phyloP scores from a whole-genome alignment of 106 monocot genomes.

The Dendrobium catenatum region DNA sequence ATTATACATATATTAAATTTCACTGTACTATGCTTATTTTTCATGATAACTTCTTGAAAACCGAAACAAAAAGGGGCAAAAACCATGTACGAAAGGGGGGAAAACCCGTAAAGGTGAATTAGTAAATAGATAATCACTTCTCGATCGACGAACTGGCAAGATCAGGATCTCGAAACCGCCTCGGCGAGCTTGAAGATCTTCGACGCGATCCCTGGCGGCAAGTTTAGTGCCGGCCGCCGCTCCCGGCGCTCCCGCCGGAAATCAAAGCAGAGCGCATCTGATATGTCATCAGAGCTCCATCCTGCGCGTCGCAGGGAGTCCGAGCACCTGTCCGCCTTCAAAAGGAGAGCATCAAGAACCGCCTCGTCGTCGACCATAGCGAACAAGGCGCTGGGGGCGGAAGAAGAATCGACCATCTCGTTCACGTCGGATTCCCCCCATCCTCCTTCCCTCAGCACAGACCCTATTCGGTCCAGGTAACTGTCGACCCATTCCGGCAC shows the following conservation, averaged over 20 bases:
- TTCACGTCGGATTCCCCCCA: conserved; percentile 63
- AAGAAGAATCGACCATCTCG: conserved; percentile 36
- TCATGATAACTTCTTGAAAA: background rate
- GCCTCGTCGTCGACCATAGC: conserved; percentile 23
- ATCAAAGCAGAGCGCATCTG: conserved; percentile 19
- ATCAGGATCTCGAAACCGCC: conserved; percentile 10
- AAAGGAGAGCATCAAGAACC: conserved; percentile 43
- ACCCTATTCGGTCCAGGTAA: conserved; percentile 57
- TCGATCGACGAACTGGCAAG: background rate
- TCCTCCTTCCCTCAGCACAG: conserved; percentile 48
- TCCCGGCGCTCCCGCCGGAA: conserved; percentile 5
- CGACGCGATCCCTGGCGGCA: conserved; percentile 27
- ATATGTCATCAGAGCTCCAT: conserved; percentile 58
- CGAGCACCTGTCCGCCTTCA: conserved; percentile 62
- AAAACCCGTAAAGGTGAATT: background rate
- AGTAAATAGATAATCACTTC: background rate
- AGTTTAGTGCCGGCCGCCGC: conserved; percentile 11
- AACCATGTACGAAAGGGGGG: background rate
- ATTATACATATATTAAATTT: background rate
- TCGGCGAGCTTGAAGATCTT: conserved; percentile 21
- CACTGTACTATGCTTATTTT: background rate
- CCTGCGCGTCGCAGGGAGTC: conserved; percentile 59
- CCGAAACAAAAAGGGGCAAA: background rate
- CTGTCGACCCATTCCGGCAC: conserved; percentile 52
- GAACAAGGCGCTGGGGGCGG: background rate